phyloP scores from a whole-genome alignment of 2,329 filamentous ascomycete genomes.

The Didymellaceae sp. region DNA sequence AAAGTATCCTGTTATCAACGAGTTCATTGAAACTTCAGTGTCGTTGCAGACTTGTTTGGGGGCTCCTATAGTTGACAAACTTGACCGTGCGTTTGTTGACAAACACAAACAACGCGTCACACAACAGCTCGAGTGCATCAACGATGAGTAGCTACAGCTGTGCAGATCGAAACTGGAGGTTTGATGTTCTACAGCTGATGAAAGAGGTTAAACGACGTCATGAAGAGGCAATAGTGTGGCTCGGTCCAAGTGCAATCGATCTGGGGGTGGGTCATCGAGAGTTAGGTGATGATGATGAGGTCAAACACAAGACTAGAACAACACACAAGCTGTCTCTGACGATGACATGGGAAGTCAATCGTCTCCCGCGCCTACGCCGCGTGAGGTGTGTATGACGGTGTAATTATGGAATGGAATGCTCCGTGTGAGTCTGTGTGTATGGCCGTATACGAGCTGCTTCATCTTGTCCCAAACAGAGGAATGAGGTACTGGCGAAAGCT shows the following conservation, averaged over 20 bases:
- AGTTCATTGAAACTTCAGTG: no score
- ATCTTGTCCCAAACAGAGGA: conserved; percentile 6
- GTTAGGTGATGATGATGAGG: conserved; percentile 3
- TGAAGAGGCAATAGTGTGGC: not conserved
- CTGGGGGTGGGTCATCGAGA: conserved; percentile 3
- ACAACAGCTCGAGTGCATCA: conserved; percentile 4
- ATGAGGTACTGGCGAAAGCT: not conserved
- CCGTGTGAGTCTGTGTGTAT: not conserved
- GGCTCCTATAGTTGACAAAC: no score
- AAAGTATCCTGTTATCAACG: no score
- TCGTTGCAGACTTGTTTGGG: no score
- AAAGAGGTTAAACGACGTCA: not conserved
- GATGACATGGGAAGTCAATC: not conserved
- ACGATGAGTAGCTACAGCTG: not conserved
- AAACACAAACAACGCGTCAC: conserved; percentile 13
- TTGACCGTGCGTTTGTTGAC: conserved; percentile 9
- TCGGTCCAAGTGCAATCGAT: conserved; percentile 5
- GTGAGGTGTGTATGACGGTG: conserved; percentile 5
- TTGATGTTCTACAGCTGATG: not conserved
- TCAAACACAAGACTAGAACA: not conserved
- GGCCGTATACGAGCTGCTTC: conserved; percentile 1
- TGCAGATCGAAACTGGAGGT: not conserved
- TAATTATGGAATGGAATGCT: not conserved
- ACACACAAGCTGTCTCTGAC: not conserved
- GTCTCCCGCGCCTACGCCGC: not conserved